Conservation (phyloP, 2,329 filamentous ascomycete species). For the Coniella vitis region DNA sequence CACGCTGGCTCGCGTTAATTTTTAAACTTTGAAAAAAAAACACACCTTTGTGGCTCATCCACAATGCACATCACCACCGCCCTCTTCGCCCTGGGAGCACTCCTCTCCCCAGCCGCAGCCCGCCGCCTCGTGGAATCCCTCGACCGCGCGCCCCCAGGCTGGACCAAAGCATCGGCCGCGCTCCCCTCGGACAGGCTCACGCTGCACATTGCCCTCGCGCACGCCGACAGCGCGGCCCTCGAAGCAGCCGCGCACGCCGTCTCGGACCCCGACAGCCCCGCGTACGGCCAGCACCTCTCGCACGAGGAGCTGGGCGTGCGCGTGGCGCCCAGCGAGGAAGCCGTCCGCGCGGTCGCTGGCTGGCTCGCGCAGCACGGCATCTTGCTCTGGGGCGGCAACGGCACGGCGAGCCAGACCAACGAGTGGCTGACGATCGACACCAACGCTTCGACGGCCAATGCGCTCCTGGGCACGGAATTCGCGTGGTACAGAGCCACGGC, state of each 20-base stretch:
- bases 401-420: too few species aligned
- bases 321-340: constrained; percentile 42
- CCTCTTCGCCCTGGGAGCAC: too few species aligned
- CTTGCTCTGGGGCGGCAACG: constrained; percentile 37
- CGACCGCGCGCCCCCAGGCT: constrained; percentile 30
- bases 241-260: constrained; percentile 54
- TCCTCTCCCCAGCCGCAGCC: too few species aligned
- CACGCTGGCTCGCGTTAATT: too few species aligned
- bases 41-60: too few species aligned
- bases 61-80: too few species aligned
- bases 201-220: constrained; percentile 41
- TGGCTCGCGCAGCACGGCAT: constrained; percentile 52
- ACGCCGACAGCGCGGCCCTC: constrained; percentile 43
- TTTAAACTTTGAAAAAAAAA: too few species aligned
- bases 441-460: constrained; percentile 44
- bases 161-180: constrained; percentile 29
- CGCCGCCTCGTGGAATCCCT: too few species aligned
- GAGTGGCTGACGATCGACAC: constrained; percentile 57
- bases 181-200: constrained; percentile 33
- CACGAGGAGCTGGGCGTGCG: constrained; percentile 50
- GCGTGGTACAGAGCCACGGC: constrained; percentile 44
- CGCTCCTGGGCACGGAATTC: constrained; percentile 51
- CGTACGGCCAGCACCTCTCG: constrained; percentile 57
- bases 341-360: constrained; percentile 39
- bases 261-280: constrained; percentile 50